Base-by-base conservation (phyloP, 2,329 filamentous ascomycete species). In the Cladosporium sp. region DNA sequence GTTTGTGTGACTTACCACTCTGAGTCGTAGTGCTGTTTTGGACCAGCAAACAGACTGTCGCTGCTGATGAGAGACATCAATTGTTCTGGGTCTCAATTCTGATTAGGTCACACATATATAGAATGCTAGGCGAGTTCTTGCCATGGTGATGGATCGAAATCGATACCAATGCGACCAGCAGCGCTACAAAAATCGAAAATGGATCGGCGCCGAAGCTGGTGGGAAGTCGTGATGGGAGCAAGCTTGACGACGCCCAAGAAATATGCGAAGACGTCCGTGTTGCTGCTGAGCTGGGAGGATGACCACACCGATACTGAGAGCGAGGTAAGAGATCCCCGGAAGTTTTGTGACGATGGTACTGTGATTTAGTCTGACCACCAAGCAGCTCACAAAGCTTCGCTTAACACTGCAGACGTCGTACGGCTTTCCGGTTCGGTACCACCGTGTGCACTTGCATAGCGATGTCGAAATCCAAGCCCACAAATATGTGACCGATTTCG, bases 221-320 rank as follows among this genome's bases (percentile, higher is more conserved):
- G 52, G 40, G 40, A 55, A 32, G 25, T 40, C 8, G 32, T 55
- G 19, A 55, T 45, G 52, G 28, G 32, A 5, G 9, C 13, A 7
- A n/a, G 10, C 20, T 45, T 15, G 5, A 13, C 52, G 15, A 13
- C 22, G 10, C 40, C 40, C 4, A 12, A 22, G 9, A 2, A 3
- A 13, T 55, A 55, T 32, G 22, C 25, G 4, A 47, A 47, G 22
- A 55, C 40, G 24, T 47, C 13, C 17, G 52, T 47, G 13, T 28
- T 55, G 6, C 28, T 55, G 15, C 52, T 55, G 39, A 40, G 52
- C 13, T 55, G 52, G 52, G 32, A 32, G 4, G 39, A 55, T 6
- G 40, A 47, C 6, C 15, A 45, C 32, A 47, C 40, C 8, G 52
- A 28, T 4, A 34, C 32, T 25, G 22, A 20, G 15, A 20, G 34